Base-by-base conservation (phyloP, 208 protist genomes). In the Leishmania amazonensis region DNA sequence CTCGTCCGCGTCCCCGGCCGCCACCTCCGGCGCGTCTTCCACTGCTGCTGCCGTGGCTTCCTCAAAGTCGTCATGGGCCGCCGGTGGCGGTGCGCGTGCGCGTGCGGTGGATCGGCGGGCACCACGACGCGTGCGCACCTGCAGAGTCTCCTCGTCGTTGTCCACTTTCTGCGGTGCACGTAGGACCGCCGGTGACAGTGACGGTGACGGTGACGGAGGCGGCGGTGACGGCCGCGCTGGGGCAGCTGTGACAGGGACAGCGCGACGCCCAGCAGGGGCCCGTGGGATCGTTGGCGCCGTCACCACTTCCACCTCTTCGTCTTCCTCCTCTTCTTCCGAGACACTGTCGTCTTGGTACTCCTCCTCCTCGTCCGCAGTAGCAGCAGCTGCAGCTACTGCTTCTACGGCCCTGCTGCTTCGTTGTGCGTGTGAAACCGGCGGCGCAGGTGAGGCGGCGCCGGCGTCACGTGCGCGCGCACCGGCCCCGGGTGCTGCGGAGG, bases 121-220 rank as follows among this genome's bases (percentile, higher is more conserved):
- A 60, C 83, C 79, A 60, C 83, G 74, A 60, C 78, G 83, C 62
- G 71, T 72, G 73, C 79, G 62, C 51, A 83, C 62, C 62, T 77
- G 78, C 67, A 76, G 73, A 45, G 57, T 78, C 31, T 85, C 51
- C 3, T 42, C 78, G 28, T 65, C 78, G 1, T 64, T 76, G 8
- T 81, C 62, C 31, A 53, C 58, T 6, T 76, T 68, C 45, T 78
- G 72, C 17, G 51, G 9, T 17, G 51, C n/a, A 17, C 72, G 72
- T 28, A n/a, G 72, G 49, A 19, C 19, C 35, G 51, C 7, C 72
- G 13, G 72, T 21, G 72, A 15, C 31, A 51, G 72, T 76, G 60
- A 53, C 72, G 13, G 72, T 21, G 72, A 15, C 31, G 72, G 72
- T 76, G 60, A 53, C 49, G 31, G 38, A 49, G 64, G 42, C 51